Evolutionary conservation across 2,329 filamentous ascomycete species (phyloP).

Genomic region (Aspergillus terreus): DNA sequence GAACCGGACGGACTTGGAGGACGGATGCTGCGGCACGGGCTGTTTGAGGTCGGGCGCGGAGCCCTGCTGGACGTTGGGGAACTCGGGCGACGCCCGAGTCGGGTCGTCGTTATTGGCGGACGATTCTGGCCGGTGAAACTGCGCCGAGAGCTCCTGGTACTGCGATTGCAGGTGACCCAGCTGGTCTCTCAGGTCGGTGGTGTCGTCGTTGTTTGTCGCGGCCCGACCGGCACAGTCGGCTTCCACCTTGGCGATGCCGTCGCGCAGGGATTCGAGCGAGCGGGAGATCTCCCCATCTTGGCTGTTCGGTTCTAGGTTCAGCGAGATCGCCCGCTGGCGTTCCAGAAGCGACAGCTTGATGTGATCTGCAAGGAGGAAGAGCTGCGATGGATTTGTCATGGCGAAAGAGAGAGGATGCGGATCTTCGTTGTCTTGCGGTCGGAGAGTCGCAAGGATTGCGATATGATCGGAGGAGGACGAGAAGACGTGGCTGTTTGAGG

Average conservation of each 20-base stretch:
- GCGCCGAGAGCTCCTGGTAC: conserved; percentile 69
- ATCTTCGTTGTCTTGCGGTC: neutral
- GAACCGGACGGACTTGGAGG: conserved; percentile 79
- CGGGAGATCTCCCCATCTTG: conserved; percentile 87
- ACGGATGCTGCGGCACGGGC: conserved; percentile 42
- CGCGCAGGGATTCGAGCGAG: conserved; percentile 79
- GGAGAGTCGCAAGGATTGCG: neutral
- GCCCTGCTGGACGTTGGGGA: conserved; percentile 55
- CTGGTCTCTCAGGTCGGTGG: conserved; percentile 59
- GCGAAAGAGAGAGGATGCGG: conserved; percentile 21
- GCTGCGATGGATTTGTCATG: conserved; percentile 62
- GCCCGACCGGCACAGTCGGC: conserved; percentile 61
- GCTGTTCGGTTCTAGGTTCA: conserved; percentile 72
- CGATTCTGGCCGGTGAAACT: conserved; percentile 67
- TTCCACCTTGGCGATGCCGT: conserved; percentile 70
- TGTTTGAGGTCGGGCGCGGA: conserved; percentile 38
- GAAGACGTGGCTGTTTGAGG: conserved; percentile 1
- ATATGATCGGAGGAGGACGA: neutral
- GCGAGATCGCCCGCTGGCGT: conserved; percentile 76
- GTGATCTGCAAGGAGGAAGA: conserved; percentile 91
- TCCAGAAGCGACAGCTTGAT: conserved; percentile 94
- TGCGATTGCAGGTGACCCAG: conserved; percentile 68
- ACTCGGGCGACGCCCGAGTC: conserved; percentile 44
- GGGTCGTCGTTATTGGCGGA: conserved; percentile 14
- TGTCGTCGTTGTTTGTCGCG: conserved; percentile 49